Conservation (phyloP, 495 filamentous ascomycete genomes). For the Penicillium fimorum region DNA sequence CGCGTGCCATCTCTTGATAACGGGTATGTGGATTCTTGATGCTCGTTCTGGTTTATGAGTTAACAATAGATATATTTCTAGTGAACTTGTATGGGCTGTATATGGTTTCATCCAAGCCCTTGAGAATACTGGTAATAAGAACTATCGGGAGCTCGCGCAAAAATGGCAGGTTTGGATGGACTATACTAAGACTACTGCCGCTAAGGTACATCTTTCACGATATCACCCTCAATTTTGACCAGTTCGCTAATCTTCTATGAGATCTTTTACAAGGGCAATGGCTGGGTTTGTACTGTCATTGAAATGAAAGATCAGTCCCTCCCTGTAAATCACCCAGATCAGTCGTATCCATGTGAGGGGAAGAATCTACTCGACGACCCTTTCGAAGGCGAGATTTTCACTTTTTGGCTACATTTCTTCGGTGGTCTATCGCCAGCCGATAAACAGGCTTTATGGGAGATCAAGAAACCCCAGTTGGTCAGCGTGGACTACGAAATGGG, state of each 20-base stretch:
- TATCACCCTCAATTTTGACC: background rate
- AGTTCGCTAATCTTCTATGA: background rate
- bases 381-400: conserved; percentile 39
- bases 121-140: conserved; percentile 18
- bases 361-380: conserved; percentile 29
- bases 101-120: conserved; percentile 33
- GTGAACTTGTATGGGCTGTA: conserved; percentile 37
- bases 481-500: conserved; percentile 32
- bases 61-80: background rate
- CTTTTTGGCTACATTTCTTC: conserved; percentile 38
- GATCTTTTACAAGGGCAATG: conserved; percentile 32
- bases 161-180: conserved; percentile 38
- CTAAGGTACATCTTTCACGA: conserved; percentile 13
- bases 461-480: conserved; percentile 33
- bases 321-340: conserved; percentile 22
- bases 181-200: conserved; percentile 33
- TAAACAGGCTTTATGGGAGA: conserved; percentile 26
- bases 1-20: conserved; percentile 36
- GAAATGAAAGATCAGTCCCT: conserved; percentile 28
- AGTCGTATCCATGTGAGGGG: conserved; percentile 31
- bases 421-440: conserved; percentile 26
- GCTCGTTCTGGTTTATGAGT: background rate
- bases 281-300: conserved; percentile 31
- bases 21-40: conserved; percentile 19
- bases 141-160: conserved; percentile 25